Conservation (phyloP, 2,329 filamentous ascomycete species). For the Hymenoscyphus repandus region DNA sequence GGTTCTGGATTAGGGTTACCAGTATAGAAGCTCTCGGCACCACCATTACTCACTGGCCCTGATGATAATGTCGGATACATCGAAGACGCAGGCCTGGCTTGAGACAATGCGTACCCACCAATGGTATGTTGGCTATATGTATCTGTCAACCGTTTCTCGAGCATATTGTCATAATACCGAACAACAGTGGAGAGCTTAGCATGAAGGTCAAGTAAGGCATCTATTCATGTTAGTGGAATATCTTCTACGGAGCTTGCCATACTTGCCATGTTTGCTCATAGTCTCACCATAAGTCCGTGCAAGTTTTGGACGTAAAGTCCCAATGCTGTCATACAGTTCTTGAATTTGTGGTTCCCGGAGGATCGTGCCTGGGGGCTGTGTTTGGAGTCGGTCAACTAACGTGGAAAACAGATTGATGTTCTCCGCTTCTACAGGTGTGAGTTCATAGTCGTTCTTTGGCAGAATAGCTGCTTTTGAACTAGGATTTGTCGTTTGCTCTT, state of each 20-base stretch:
- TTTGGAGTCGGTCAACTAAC: slow-evolving; percentile 87
- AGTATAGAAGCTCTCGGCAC: slow-evolving; percentile 78
- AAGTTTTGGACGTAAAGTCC: slow-evolving; percentile 85
- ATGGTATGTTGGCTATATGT: slow-evolving; percentile 81
- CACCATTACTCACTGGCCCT: slow-evolving; percentile 41
- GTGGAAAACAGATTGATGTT: slow-evolving; percentile 97
- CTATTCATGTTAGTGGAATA: slow-evolving; percentile 44
- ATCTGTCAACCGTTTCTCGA: slow-evolving; percentile 89
- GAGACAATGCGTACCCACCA: slow-evolving; percentile 55
- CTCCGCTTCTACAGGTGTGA: slow-evolving; percentile 89
- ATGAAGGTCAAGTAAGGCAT: slow-evolving; percentile 89
- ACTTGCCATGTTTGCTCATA: slow-evolving; percentile 95
- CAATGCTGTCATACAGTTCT: slow-evolving; percentile 95
- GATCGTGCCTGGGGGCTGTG: slow-evolving; percentile 92
- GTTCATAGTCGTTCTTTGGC: slow-evolving; percentile 89
- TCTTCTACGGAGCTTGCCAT: background rate
- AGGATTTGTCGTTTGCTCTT: slow-evolving; percentile 63
- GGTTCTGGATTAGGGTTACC: slow-evolving; percentile 51
- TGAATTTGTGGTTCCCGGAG: slow-evolving; percentile 96
- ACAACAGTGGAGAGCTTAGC: slow-evolving; percentile 95
- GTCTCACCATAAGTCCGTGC: slow-evolving; percentile 96
- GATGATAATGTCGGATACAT: slow-evolving; percentile 69
- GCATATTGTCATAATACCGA: slow-evolving; percentile 95
- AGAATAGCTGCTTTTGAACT: slow-evolving; percentile 46
- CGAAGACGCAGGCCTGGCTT: slow-evolving; percentile 45